Evolutionary conservation across 148 eudicot species (phyloP).

Genomic region (Fagopyrum esculentum): DNA sequence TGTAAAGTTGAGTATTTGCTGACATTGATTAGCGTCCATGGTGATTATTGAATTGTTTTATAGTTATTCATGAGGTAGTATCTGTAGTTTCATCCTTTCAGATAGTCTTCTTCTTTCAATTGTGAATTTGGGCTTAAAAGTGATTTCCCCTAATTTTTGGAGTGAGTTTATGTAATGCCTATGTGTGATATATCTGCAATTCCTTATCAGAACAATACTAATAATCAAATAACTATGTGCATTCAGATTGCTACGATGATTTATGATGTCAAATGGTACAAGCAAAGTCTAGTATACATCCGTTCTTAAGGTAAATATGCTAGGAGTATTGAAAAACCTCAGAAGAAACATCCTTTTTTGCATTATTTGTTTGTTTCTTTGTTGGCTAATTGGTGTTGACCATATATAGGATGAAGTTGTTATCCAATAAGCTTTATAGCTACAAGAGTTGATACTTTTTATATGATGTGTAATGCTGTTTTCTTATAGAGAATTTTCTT

Average conservation of each 20-base stretch:
- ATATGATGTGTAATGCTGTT: not conserved
- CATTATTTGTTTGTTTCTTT: no score
- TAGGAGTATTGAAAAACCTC: not conserved
- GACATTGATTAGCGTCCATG: not conserved
- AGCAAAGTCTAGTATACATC: constrained; percentile 6
- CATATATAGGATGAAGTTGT: no score
- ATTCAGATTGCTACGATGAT: not conserved
- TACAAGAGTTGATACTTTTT: no score
- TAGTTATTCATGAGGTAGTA: not conserved
- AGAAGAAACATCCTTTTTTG: not conserved
- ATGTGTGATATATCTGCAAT: not conserved
- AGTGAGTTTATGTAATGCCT: not conserved
- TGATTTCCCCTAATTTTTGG: not conserved
- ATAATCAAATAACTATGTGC: not conserved
- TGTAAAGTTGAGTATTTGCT: not conserved
- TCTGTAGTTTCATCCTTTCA: no score
- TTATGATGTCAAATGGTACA: constrained; percentile 7
- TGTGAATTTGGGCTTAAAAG: not conserved
- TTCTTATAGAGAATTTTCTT: not conserved
- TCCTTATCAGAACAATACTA: not conserved
- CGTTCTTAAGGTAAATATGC: not conserved
- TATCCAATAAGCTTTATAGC: no score
- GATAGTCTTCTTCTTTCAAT: not conserved
- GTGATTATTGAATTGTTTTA: not conserved
- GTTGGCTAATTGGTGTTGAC: no score